These are phyloP conservation scores for Aspergillus bertholletiae DNA, from an alignment of 495 filamentous ascomycete genomes.

Conservation along the genomic window DNA sequence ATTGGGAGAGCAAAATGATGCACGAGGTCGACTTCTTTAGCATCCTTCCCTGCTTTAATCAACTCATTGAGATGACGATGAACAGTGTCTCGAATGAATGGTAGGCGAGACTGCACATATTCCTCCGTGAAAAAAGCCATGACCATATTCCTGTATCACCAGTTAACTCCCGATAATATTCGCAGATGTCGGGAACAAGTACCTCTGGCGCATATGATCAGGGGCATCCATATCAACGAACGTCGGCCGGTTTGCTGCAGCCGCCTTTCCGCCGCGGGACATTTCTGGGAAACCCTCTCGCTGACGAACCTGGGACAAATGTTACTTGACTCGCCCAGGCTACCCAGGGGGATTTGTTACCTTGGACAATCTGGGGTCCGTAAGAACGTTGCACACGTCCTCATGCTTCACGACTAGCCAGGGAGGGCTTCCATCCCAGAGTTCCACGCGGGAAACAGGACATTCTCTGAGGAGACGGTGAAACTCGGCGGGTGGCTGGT, in stretches of 20 bases:
- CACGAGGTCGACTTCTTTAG: not conserved
- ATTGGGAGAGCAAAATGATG: conserved; percentile 4
- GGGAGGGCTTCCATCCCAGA: not conserved
- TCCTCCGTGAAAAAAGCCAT: conserved; percentile 2
- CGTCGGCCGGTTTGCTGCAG: conserved; percentile 1
- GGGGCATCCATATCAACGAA: conserved; percentile 5
- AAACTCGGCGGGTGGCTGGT: not conserved
- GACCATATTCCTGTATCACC: conserved; percentile 4
- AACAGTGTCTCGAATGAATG: not conserved
- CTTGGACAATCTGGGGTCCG: not conserved
- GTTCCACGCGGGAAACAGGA: conserved; percentile 1
- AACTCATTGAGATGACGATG: conserved; percentile 1
- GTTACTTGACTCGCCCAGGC: not conserved
- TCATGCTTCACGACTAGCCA: conserved; percentile 1
- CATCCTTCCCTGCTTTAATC: not conserved
- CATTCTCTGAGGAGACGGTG: not conserved
- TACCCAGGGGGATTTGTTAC: too few relatives aligned
- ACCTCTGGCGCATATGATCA: conserved; percentile 7
- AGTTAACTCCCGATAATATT: not conserved
- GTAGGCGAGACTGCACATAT: not conserved
- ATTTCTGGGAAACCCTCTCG: conserved; percentile 5
- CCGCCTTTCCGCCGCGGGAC: not conserved
- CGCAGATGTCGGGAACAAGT: not conserved
- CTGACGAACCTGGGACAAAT: not conserved
- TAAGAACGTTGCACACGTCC: conserved; percentile 2